Evolutionary conservation across 768 basidiomycete species (phyloP), one percentile per base, ranked within the genome.

Genomic region (Russula earlei): DNA sequence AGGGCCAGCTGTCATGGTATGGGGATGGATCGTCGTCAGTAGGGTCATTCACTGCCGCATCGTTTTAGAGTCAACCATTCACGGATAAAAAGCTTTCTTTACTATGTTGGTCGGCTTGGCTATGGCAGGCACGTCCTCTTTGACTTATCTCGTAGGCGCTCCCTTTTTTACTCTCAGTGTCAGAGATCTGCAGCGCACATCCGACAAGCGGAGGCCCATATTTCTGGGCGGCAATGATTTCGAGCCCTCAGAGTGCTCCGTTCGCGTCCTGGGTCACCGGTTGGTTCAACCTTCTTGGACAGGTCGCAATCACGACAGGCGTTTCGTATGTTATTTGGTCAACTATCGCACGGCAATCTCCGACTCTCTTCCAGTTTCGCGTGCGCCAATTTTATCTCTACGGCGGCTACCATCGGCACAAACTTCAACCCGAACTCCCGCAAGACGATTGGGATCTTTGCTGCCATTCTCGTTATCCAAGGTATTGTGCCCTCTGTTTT

Each of bases 201-300:
- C 84, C 82, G 5, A 84, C 83, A 2, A 82, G 79, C 47, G 84
- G 85, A 6, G 85, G 85, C 0, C 85, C 87, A 0, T 87, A 87
- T 63, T 87, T 82, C 67, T 87, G 86, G 87, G 81, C 85, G n/a
- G 85, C 85, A 1, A 84, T 87, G 79, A 68, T 88, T 1, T 80
- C 83, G 1, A 71, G 72, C 51, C 79, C 77, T 1, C 61, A 77
- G 60, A 68, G 76, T 36, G 84, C 84, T 4, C 71, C 84, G 0
- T 72, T 87, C 29, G 82, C 84, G 2, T 84, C 85, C 0, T 90
- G 85, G 85, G 74, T 84, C 12, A 84, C 83, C 1, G 86, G 82
- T 11, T 85, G 84, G 83, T 85, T 86, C 68, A 85, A 86, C 64
- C 70, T 85, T 15, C 71, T 86, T 11, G 84, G 84, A 0, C 86